Evolutionary conservation across 768 basidiomycete genomes (phyloP), one percentile per base, ranked within the genome.

Genomic region (Tricholomella constricta): DNA sequence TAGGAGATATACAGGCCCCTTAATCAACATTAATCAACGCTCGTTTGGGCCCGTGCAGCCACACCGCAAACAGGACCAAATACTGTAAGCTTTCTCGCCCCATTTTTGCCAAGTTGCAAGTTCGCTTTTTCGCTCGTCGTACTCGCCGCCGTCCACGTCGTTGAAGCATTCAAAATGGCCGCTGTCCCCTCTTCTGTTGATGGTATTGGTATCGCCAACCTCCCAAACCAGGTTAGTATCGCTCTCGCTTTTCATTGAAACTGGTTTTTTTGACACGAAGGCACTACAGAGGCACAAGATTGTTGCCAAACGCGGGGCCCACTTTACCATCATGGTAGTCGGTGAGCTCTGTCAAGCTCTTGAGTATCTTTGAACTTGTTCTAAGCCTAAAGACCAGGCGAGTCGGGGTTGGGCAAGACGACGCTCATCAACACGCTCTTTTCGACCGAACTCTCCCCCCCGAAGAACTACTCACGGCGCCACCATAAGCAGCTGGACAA

Each of bases 261-360:
- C 8, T 31, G 14, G 26, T 15, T 19, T 44, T 36, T 53, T 56
- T 70, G 59, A 71, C 70, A 65, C 69, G 63, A 65, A 54, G 51
- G 47, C 58, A 64, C 50, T 61, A 54, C 40, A 98, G 95, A 87
- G 91, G 79, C 97, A 99, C 80, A 98, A 98, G 81, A 98, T 98
- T 69, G 94, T 98, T 58, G 95, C 94, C 57, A 96, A 98, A 79
- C 87, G 81, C 66, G 97, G 97, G 55, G 93, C 90, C 6, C 95
- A 98, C 76, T 98, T 98, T 77, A 98, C 97, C 52, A 84, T 99
- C 65, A 99, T 99, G 97, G 97, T 98, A 40, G 95, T 98, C 55
- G 97, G 97, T 93, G 64, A 69, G 89, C 69, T 25, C 2, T 17
- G 9, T 17, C 10, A 25, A 17, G 12, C 15, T 46, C 37, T 19